These are phyloP conservation scores for Pichia scutulata DNA, from an alignment of 805 yeast genomes.

Conservation along the genomic window DNA sequence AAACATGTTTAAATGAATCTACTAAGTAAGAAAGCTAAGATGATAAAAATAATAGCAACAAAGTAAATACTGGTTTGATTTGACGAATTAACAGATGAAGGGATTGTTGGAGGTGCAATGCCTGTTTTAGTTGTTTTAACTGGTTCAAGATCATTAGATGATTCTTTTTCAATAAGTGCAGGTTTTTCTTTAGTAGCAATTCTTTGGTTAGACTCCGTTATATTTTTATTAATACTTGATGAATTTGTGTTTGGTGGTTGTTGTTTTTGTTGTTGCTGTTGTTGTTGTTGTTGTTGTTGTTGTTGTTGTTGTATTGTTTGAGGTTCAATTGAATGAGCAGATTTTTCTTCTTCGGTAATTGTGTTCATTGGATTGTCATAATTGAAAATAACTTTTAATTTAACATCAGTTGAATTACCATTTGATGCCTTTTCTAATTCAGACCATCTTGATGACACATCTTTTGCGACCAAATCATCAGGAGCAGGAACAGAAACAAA, in stretches of 20 bases:
- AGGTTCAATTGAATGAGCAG: constrained; percentile 5
- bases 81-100: constrained; percentile 6
- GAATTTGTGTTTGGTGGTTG: neutral
- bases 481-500: constrained; percentile 80
- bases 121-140: neutral
- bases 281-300: neutral
- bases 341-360: constrained; percentile 25
- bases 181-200: neutral
- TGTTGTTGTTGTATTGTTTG: neutral
- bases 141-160: neutral
- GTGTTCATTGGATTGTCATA: constrained; percentile 24
- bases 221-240: neutral
- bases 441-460: constrained; percentile 69
- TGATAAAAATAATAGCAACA: constrained; percentile 14
- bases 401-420: constrained; percentile 19
- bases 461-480: constrained; percentile 42
- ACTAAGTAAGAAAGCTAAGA: constrained; percentile 17
- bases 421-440: constrained; percentile 51
- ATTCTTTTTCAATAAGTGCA: neutral
- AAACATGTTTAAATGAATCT: constrained; percentile 10
- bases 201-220: constrained; percentile 3
- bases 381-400: constrained; percentile 27
- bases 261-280: neutral
- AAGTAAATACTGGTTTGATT: constrained; percentile 13
- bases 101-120: constrained; percentile 6